Base-by-base conservation (phyloP, 768 basidiomycete genomes). In the Chalciporus sphaerocephalus region DNA sequence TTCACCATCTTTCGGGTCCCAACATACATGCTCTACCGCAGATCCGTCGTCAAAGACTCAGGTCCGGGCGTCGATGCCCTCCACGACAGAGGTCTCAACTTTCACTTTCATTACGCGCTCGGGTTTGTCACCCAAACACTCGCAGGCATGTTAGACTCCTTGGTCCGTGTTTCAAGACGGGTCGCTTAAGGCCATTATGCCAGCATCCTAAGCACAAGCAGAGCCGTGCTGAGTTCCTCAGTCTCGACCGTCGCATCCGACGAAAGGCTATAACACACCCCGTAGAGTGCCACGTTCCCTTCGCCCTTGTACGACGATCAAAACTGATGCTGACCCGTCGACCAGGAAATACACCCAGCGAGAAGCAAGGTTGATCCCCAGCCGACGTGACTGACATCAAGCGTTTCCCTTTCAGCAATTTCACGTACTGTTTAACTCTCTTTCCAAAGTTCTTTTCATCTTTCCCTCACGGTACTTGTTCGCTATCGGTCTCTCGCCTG, bases 1-100 rank as follows among this genome's bases (percentile, higher is more conserved):
- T 85, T 85, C 83, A 85, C 83, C 83, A 85, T 85, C 82, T 85
- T 86, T 85, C 82, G 81, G 84, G 82, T 85, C 83, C 81, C 80
- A 85, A 80, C 84, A 82, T 81, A 74, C 77, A 79, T 79, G 82
- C 84, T 85, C 83, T 76, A 81, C 82, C 79, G 75, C 81, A 74
- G 79, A 79, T 69, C 80, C 81, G 65, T 84, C 76, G 75, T 77
- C 48, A 78, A 69, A 79, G 83, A 74, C 70, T 83, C 79, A 61
- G 76, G 79, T 79, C 80, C 75, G 78, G 83, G 81, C 77, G 77
- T 81, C 76, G 75, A 70, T 85, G 83, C 81, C 69, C 76, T 74
- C 80, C 78, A 69, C 66, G 75, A 76, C 69, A 72, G 69, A 69
- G 75, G 65, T 76, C 76, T 72, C 76, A 72, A 76, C 78, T 74